Conservation (phyloP, 352 stramenopile species). For the Globisporangium barbulae region DNA sequence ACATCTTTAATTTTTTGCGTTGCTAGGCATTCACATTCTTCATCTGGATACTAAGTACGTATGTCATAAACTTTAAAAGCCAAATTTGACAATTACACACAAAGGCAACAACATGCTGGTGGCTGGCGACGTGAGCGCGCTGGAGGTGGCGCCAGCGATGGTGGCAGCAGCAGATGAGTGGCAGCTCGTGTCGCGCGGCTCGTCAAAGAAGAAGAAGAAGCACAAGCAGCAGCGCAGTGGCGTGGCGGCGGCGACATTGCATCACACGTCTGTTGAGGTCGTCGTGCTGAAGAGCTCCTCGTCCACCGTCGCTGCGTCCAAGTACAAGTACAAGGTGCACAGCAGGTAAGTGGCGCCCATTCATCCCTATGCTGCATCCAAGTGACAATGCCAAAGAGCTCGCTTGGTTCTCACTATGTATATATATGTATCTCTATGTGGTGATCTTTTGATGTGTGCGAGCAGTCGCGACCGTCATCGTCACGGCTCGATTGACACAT, state of each 20-base stretch:
- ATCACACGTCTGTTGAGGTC: background rate
- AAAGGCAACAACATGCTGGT: background rate
- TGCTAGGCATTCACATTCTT: too few species aligned
- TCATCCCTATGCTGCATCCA: background rate
- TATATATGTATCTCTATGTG: background rate
- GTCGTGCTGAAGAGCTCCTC: background rate
- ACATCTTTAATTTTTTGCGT: too few species aligned
- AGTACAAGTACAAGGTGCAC: constrained; percentile 11
- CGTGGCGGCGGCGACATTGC: background rate
- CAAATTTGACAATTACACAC: background rate
- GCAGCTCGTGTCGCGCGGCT: constrained; percentile 16
- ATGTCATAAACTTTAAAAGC: background rate
- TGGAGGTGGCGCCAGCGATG: background rate
- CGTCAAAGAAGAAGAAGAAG: constrained; percentile 9
- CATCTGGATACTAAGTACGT: too few species aligned
- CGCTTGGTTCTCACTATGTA: background rate
- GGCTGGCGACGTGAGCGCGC: background rate
- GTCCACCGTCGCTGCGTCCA: background rate
- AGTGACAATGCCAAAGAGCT: background rate
- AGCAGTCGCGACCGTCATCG: constrained; percentile 4
- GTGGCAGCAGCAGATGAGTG: constrained; percentile 8
- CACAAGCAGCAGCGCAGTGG: background rate
- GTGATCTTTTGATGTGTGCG: background rate
- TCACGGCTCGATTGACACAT: background rate
- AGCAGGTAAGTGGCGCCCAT: constrained; percentile 4